Evolutionary conservation across 306 rosid species (phyloP).

Genomic region (Clitoria ternatea): DNA sequence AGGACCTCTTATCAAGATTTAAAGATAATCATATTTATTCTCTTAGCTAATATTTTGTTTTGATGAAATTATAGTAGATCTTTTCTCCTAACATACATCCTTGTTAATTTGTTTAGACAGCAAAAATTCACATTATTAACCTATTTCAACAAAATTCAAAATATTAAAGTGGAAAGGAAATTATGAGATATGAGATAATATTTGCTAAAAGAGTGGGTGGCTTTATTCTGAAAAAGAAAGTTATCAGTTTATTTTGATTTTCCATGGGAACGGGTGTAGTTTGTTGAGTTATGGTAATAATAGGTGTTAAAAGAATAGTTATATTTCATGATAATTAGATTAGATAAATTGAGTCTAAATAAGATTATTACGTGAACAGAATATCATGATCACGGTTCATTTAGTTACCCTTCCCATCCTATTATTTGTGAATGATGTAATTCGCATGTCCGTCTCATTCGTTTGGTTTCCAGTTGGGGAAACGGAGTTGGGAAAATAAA

Average conservation of each 20-base stretch:
- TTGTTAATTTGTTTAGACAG: too few species aligned
- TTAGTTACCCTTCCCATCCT: not conserved
- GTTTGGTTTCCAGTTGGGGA: too few species aligned
- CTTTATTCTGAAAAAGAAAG: not conserved
- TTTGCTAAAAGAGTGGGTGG: not conserved
- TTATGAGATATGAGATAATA: not conserved
- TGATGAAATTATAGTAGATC: too few species aligned
- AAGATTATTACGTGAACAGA: slow-evolving; percentile 3
- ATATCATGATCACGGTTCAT: not conserved
- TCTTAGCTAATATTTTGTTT: too few species aligned
- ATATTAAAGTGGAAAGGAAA: not conserved
- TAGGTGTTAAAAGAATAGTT: not conserved
- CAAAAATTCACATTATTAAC: too few species aligned
- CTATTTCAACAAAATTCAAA: too few species aligned
- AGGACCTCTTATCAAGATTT: too few species aligned
- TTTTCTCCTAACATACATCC: too few species aligned
- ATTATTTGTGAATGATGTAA: slow-evolving; percentile 15
- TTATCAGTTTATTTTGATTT: not conserved
- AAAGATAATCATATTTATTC: too few species aligned
- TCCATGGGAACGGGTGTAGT: not conserved
- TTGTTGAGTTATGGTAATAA: not conserved
- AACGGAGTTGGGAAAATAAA: too few species aligned
- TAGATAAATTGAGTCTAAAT: not conserved
- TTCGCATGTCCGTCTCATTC: not conserved
- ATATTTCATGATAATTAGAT: not conserved